phyloP scores from a whole-genome alignment of 768 basidiomycete species.

The Cyclocybe cylindracea region DNA sequence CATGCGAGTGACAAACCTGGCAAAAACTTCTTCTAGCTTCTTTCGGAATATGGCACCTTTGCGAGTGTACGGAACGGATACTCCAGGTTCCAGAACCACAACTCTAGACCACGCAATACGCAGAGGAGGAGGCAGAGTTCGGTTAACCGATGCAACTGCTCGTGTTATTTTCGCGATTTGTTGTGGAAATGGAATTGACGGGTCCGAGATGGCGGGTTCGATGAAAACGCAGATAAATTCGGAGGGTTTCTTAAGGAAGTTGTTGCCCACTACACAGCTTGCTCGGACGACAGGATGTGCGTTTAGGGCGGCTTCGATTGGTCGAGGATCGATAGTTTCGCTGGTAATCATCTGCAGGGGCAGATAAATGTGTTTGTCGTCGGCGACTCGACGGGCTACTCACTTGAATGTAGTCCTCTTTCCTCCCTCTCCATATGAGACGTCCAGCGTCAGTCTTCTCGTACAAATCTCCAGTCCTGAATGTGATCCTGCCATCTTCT shows the following conservation, averaged over 20 bases:
- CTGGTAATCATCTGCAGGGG: slow-evolving; percentile 20
- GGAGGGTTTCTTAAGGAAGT: slow-evolving; percentile 22
- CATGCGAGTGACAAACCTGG: slow-evolving; percentile 9
- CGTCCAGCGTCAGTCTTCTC: background rate
- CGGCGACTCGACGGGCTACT: background rate
- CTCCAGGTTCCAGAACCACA: slow-evolving; percentile 16
- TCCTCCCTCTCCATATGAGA: slow-evolving; percentile 27
- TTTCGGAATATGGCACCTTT: slow-evolving; percentile 29
- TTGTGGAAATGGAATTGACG: background rate
- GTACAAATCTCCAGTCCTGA: slow-evolving; percentile 30
- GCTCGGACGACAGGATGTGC: slow-evolving; percentile 15
- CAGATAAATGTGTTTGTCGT: background rate
- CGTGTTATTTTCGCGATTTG: slow-evolving; percentile 18
- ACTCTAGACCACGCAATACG: slow-evolving; percentile 28
- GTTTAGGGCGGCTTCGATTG: slow-evolving; percentile 21
- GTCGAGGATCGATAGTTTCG: slow-evolving; percentile 29
- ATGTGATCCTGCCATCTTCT: slow-evolving; percentile 19
- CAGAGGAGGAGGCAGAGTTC: slow-evolving; percentile 23
- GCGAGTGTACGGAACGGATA: slow-evolving; percentile 23
- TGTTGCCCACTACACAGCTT: slow-evolving; percentile 28
- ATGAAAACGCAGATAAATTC: slow-evolving; percentile 23
- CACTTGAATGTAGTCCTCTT: slow-evolving; percentile 29
- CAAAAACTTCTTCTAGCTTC: slow-evolving; percentile 26
- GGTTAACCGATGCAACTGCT: slow-evolving; percentile 23
- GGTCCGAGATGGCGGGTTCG: slow-evolving; percentile 5